Base-by-base conservation (phyloP, 306 rosid species). In the Begonia peltatifolia region DNA sequence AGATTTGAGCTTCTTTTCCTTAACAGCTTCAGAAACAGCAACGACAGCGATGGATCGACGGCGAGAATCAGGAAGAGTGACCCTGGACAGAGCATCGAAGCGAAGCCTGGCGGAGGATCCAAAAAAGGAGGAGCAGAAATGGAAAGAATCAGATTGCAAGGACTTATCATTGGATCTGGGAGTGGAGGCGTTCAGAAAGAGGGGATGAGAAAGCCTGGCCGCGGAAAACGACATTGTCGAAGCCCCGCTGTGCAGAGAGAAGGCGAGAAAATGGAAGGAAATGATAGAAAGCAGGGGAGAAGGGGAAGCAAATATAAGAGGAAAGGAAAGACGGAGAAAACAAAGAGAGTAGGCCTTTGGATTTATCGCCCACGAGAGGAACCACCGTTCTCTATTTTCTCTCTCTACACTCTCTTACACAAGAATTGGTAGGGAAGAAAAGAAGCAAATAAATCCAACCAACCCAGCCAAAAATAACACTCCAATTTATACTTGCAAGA, bases 81-180 rank as follows among this genome's bases (percentile, higher is more conserved):
- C 53, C 18, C 41, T 64, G n/a, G 73, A 9, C 13, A 65, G 25
- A 67, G 79, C 49, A 60, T 49, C 57, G 69, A 60, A 42, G 15
- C 94, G 82, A 62, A 86, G 72, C 60, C 66, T 77, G 47, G 50
- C 74, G 14, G 73, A 56, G 63, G 96, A 83, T 81, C 94, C 94
- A 58, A 86, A 67, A 54, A 83, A 92, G 60, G 85, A 60, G 50
- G 79, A 54, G 58, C 50, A 12, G 42, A 65, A 22, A 42, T 47
- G 71, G 58, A 62, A 61, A 56, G 74, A 65, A 30, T 69, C 71
- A 41, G 77, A 56, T 8, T 76, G 60, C 23, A 71, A 52, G 60
- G 79, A 79, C 59, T 68, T 74, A 52, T 83, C 86, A 72, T 67
- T 77, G 86, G 97, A 80, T 90, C 95, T 85, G 78, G 74, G 47